phyloP scores from a whole-genome alignment of 2,329 filamentous ascomycete species.

The Aspergillus unguis region DNA sequence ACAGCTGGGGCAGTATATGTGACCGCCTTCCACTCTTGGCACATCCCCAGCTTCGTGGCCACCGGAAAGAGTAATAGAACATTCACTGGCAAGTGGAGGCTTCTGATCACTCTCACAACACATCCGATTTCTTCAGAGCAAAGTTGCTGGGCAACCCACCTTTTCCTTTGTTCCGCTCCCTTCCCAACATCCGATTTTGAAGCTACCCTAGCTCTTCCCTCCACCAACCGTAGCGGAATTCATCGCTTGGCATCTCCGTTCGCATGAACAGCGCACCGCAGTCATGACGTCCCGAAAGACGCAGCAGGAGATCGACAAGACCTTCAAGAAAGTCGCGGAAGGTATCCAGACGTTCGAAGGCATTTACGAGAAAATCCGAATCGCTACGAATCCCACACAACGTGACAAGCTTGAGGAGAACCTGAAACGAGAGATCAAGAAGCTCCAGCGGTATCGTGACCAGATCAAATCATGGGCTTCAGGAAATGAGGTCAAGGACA shows the following conservation, averaged over 20 bases:
- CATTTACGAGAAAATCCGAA: conserved; percentile 97
- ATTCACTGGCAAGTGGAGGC: conserved; percentile 12
- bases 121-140: conserved; percentile 5
- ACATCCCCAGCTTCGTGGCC: conserved; percentile 14
- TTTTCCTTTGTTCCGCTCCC: background rate
- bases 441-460: conserved; percentile 92
- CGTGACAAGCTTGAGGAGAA: conserved; percentile 98
- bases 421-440: conserved; percentile 99
- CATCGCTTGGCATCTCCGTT: conserved; percentile 22
- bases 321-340: conserved; percentile 97
- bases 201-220: background rate
- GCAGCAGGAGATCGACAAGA: conserved; percentile 97
- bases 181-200: conserved; percentile 10
- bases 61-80: conserved; percentile 16
- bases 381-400: conserved; percentile 86
- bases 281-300: conserved; percentile 92
- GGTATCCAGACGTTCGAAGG: conserved; percentile 87
- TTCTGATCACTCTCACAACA: conserved; percentile 9
- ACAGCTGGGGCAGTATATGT: conserved; percentile 6
- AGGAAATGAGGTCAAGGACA: conserved; percentile 99
- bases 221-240: conserved; percentile 14
- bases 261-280: conserved; percentile 23
- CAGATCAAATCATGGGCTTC: conserved; percentile 99
- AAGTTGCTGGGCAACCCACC: conserved; percentile 10
- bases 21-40: conserved; percentile 14